These are phyloP conservation scores for Exophiala viscosa DNA, from an alignment of 2,329 filamentous ascomycete species.

Conservation along the genomic window DNA sequence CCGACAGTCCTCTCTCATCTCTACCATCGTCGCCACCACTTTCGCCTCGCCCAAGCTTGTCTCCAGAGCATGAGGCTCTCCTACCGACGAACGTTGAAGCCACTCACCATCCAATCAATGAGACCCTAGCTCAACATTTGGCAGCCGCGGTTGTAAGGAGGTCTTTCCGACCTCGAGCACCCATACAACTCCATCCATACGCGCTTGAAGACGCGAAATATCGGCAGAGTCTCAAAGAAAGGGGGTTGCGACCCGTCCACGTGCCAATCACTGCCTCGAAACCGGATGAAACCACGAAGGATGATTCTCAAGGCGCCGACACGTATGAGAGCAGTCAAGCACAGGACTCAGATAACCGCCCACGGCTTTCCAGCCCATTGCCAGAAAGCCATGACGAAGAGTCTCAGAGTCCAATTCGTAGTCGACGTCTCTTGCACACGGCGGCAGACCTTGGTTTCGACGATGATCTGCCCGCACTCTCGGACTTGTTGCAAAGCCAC, in stretches of 20 bases:
- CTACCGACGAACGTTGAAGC: neutral
- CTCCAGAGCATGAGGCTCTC: neutral
- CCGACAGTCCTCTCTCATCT: constrained; percentile 24
- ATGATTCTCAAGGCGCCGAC: constrained; percentile 21
- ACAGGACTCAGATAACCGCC: constrained; percentile 7
- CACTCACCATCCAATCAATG: neutral
- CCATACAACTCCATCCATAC: constrained; percentile 49
- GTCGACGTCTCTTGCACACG: neutral
- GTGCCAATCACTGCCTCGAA: constrained; percentile 24
- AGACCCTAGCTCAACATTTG: neutral
- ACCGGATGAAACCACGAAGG: constrained; percentile 1
- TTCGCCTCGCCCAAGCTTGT: constrained; percentile 3
- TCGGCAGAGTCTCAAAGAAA: constrained; percentile 37
- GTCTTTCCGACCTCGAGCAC: constrained; percentile 42
- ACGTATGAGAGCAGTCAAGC: constrained; percentile 19
- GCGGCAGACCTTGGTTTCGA: constrained; percentile 12
- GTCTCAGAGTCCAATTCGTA: constrained; percentile 31
- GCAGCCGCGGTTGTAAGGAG: neutral
- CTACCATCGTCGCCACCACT: constrained; percentile 11
- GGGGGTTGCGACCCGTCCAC: constrained; percentile 44
- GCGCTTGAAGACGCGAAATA: constrained; percentile 45
- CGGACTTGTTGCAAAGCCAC: constrained; percentile 10
- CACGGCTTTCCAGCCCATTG: constrained; percentile 24
- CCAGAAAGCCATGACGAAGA: constrained; percentile 35
- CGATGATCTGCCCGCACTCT: constrained; percentile 22